Percentiles rank a stretch among this genome's conserved stretches.
Conservation (phyloP, 257 asterid species). For the Fraxinus pennsylvanica region DNA sequence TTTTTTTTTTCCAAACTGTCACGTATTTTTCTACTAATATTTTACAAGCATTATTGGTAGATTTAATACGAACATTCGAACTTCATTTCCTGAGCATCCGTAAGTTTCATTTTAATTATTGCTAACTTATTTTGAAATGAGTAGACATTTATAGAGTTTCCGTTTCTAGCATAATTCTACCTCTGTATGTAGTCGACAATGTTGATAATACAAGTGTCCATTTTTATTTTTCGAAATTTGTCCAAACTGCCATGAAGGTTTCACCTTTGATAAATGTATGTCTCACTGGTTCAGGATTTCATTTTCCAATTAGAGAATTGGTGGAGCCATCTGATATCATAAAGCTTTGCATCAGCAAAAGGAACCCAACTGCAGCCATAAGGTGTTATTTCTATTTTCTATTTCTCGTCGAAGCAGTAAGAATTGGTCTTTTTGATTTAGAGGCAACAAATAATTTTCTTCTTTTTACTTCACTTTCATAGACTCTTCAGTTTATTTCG, state of each 20-base stretch:
- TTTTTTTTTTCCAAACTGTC: background rate
- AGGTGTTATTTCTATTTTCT: conserved; percentile 44
- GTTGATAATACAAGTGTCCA: background rate
- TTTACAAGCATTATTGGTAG: background rate
- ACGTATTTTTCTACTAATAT: background rate
- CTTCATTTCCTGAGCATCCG: too few species aligned
- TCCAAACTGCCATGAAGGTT: background rate
- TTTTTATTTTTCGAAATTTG: background rate
- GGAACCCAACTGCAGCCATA: conserved; percentile 69
- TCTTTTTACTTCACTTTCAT: background rate
- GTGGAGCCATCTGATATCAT: conserved; percentile 62
- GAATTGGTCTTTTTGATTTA: conserved; percentile 12
- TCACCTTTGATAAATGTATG: conserved; percentile 22
- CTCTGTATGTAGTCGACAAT: background rate
- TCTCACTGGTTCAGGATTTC: conserved; percentile 56
- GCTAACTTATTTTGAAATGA: background rate
- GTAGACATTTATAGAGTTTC: background rate
- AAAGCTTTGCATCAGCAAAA: conserved; percentile 58
- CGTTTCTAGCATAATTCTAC: background rate
- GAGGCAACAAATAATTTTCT: background rate
- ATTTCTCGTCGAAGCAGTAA: background rate
- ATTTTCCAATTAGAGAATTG: conserved; percentile 51
- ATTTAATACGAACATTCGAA: too few species aligned
- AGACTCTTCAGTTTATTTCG: background rate
- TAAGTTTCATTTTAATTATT: too few species aligned